phyloP scores from a whole-genome alignment of 257 asterid species.

The Coffea eugenioides region DNA sequence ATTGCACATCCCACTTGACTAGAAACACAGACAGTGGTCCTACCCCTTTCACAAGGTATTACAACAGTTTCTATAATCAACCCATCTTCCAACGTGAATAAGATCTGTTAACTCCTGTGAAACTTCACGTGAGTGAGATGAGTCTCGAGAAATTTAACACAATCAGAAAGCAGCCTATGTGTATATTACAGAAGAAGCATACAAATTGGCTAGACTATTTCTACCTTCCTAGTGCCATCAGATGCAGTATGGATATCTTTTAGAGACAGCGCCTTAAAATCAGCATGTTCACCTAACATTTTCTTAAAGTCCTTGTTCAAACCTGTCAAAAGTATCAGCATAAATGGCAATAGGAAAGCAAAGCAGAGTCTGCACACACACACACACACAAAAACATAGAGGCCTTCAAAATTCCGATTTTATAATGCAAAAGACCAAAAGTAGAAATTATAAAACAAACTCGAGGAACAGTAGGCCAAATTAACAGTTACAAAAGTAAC shows the following conservation, averaged over 20 bases:
- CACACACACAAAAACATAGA: neutral
- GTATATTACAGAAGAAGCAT: conserved; percentile 11
- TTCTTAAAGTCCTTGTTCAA: conserved; percentile 81
- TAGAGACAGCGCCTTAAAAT: conserved; percentile 55
- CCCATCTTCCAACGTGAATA: conserved; percentile 83
- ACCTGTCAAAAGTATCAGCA: conserved; percentile 45
- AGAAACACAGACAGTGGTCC: conserved; percentile 93
- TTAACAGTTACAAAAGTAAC: neutral
- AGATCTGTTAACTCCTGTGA: conserved; percentile 85
- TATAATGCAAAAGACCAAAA: neutral
- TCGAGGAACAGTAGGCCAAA: neutral
- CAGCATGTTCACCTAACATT: conserved; percentile 72
- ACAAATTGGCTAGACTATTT: conserved; percentile 21
- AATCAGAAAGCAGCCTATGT: conserved; percentile 6
- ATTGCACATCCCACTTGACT: conserved; percentile 98
- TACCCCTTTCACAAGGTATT: conserved; percentile 83
- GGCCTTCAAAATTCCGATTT: neutral
- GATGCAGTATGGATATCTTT: conserved; percentile 71
- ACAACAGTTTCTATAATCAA: conserved; percentile 89
- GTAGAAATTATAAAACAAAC: neutral
- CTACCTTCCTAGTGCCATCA: conserved; percentile 97
- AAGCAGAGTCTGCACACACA: neutral
- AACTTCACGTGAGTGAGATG: conserved; percentile 57
- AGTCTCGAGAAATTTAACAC: conserved; percentile 33
- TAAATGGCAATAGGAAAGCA: neutral